Conservation (phyloP, 805 yeast species). For the Saccharomycopsis fibuligera region DNA sequence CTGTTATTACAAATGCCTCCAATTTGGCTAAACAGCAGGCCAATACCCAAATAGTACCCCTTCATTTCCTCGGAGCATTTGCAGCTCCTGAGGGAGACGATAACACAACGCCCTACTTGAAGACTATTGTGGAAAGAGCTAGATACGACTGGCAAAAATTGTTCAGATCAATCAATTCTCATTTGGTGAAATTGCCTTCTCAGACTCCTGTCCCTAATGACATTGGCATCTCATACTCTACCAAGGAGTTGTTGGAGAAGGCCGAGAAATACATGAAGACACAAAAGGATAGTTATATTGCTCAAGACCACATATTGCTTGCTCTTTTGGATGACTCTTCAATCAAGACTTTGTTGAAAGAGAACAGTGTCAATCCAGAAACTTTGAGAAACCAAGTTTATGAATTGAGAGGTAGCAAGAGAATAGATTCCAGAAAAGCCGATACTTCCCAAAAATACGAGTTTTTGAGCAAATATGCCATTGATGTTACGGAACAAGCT, state of each 20-base stretch:
- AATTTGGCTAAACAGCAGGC: slow-evolving; percentile 79
- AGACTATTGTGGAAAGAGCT: slow-evolving; percentile 77
- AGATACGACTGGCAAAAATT: slow-evolving; percentile 81
- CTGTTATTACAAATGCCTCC: slow-evolving; percentile 70
- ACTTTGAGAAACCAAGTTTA: slow-evolving; percentile 71
- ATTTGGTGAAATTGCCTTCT: slow-evolving; percentile 76
- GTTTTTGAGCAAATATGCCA: slow-evolving; percentile 82
- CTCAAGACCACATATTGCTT: slow-evolving; percentile 87
- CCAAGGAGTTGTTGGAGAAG: slow-evolving; percentile 65
- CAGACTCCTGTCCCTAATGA: slow-evolving; percentile 88
- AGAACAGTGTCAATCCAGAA: slow-evolving; percentile 59
- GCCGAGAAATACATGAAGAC: slow-evolving; percentile 75
- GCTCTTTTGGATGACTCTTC: slow-evolving; percentile 78
- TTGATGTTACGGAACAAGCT: slow-evolving; percentile 90
- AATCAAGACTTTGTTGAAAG: slow-evolving; percentile 66
- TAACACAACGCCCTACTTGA: slow-evolving; percentile 53
- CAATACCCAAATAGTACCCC: slow-evolving; percentile 78
- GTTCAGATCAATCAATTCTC: slow-evolving; percentile 73
- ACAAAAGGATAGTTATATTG: slow-evolving; percentile 87
- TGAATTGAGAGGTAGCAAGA: slow-evolving; percentile 79
- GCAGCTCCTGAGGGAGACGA: slow-evolving; percentile 50
- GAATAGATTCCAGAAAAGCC: slow-evolving; percentile 90
- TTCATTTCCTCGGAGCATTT: slow-evolving; percentile 90
- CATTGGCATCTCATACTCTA: slow-evolving; percentile 65
- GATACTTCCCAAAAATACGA: slow-evolving; percentile 83